Conservation (phyloP, 2,329 filamentous ascomycete genomes). For the Claviceps maximensis region DNA sequence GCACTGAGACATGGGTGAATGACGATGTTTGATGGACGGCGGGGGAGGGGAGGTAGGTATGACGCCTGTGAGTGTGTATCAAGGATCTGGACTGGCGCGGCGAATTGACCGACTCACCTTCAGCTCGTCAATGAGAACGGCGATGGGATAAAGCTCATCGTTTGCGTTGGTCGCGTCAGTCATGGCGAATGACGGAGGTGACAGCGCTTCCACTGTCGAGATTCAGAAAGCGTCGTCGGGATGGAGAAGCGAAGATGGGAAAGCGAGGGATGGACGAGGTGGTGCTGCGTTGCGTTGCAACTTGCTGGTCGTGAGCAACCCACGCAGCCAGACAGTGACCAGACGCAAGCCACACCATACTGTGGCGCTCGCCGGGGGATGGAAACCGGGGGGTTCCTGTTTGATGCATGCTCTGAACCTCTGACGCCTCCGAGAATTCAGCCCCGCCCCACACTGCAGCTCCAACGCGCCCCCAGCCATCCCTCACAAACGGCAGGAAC, state of each 20-base stretch:
- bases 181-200: slow-evolving; percentile 48
- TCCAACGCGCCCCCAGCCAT: background rate
- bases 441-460: background rate
- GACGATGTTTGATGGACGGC: slow-evolving; percentile 3
- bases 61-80: background rate
- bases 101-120: slow-evolving; percentile 52
- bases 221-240: slow-evolving; percentile 3
- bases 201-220: slow-evolving; percentile 17
- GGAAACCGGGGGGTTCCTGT: no score
- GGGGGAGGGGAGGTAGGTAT: background rate
- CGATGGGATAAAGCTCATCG: slow-evolving; percentile 99
- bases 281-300: background rate
- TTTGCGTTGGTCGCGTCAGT: slow-evolving; percentile 78
- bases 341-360: background rate
- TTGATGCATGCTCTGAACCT: no score
- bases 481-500: background rate
- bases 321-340: background rate
- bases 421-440: no score
- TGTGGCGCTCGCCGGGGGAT: background rate
- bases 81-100: background rate
- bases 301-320: background rate
- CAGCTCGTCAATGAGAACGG: slow-evolving; percentile 97
- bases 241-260: slow-evolving; percentile 2
- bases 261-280: slow-evolving; percentile 5
- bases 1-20: slow-evolving; percentile 4